phyloP scores from a whole-genome alignment of 768 basidiomycete species.

The Cytidiella melzeri region DNA sequence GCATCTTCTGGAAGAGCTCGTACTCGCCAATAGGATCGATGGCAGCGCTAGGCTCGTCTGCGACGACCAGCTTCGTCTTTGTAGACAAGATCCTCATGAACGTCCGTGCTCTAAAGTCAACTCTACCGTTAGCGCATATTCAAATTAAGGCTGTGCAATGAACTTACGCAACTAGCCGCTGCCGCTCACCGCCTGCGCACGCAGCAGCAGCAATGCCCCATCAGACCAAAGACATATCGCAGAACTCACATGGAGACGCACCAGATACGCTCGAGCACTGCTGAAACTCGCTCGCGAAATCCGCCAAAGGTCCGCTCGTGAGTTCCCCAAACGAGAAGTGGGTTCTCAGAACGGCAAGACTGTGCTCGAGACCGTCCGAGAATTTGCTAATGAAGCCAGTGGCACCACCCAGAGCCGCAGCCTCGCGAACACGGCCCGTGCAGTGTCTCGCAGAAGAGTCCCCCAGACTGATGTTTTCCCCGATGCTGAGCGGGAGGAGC shows the following conservation, averaged over 20 bases:
- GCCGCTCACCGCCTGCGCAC: conserved; percentile 23
- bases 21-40: conserved; percentile 51
- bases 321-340: background rate
- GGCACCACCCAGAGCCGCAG: conserved; percentile 13
- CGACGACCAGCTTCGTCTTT: conserved; percentile 40
- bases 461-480: conserved; percentile 37
- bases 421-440: conserved; percentile 15
- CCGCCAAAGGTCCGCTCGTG: background rate
- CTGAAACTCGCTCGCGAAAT: conserved; percentile 3
- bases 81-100: conserved; percentile 35
- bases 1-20: conserved; percentile 37
- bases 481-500: conserved; percentile 31
- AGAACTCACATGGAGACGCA: background rate
- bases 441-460: conserved; percentile 17
- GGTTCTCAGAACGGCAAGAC: background rate
- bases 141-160: background rate
- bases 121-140: too few species aligned
- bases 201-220: conserved; percentile 5
- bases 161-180: conserved; percentile 15
- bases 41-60: conserved; percentile 56
- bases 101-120: conserved; percentile 23
- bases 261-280: conserved; percentile 1
- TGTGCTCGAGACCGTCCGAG: background rate
- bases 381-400: background rate
- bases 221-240: background rate